Conservation (phyloP, 768 basidiomycete genomes). For the Podaxis rugospora region DNA sequence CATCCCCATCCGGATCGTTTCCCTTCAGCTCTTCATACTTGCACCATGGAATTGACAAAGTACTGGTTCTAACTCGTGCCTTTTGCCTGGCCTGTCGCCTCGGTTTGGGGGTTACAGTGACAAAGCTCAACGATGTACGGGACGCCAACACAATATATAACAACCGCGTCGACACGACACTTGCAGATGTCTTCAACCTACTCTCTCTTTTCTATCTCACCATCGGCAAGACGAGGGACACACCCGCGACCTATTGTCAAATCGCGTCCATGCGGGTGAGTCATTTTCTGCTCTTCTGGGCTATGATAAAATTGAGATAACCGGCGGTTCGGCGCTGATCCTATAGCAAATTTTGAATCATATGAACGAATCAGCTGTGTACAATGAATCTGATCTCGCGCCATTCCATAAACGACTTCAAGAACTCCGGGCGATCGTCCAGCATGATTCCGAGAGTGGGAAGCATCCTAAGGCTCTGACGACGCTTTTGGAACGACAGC, state of each 20-base stretch:
- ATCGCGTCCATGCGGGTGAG: constrained; percentile 94
- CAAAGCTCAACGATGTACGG: constrained; percentile 86
- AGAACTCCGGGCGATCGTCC: constrained; percentile 83
- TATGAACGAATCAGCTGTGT: constrained; percentile 93
- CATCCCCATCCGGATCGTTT: background rate
- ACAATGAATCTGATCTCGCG: constrained; percentile 85
- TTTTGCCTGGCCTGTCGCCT: constrained; percentile 7
- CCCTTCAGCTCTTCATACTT: background rate
- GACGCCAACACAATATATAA: constrained; percentile 70
- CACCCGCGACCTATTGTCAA: constrained; percentile 93
- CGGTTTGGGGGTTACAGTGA: constrained; percentile 46
- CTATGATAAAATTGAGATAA: background rate
- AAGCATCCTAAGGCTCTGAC: constrained; percentile 86
- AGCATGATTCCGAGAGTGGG: constrained; percentile 72
- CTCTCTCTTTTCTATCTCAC: constrained; percentile 97
- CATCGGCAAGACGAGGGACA: constrained; percentile 92
- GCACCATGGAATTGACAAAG: background rate
- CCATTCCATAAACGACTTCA: constrained; percentile 82
- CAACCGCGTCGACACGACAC: constrained; percentile 91
- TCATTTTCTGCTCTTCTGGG: constrained; percentile 19
- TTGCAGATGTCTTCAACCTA: constrained; percentile 93
- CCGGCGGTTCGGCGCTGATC: constrained; percentile 16
- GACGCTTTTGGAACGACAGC: constrained; percentile 83
- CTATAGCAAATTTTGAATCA: constrained; percentile 87
- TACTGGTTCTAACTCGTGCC: constrained; percentile 1